phyloP scores from a whole-genome alignment of 306 rosid species.

The Cicer judaicum region DNA sequence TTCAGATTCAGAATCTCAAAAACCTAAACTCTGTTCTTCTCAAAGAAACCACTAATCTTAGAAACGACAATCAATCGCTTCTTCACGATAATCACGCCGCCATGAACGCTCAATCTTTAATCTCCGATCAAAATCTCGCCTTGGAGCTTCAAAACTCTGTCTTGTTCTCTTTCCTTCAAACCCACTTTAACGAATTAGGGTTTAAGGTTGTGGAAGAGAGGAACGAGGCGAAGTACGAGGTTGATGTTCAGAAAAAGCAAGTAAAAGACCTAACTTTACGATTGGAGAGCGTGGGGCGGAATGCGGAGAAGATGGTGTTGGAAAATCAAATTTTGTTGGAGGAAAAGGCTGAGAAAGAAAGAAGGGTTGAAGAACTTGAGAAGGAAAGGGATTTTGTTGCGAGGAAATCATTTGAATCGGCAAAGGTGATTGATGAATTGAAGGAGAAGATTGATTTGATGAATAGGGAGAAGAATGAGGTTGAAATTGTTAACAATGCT shows the following conservation, averaged over 20 bases:
- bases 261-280: constrained; percentile 27
- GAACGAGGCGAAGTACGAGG: constrained; percentile 49
- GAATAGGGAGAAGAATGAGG: constrained; percentile 53
- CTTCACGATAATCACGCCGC: constrained; percentile 41
- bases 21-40: constrained; percentile 67
- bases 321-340: constrained; percentile 39
- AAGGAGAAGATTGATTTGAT: constrained; percentile 46
- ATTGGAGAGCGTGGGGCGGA: constrained; percentile 50
- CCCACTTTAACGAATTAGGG: constrained; percentile 53
- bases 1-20: constrained; percentile 68
- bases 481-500: constrained; percentile 37
- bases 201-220: constrained; percentile 41
- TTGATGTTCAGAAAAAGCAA: constrained; percentile 45
- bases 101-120: constrained; percentile 20
- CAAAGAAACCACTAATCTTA: constrained; percentile 57
- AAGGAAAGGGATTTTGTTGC: constrained; percentile 51
- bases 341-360: constrained; percentile 49
- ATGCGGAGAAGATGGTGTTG: constrained; percentile 38
- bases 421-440: constrained; percentile 44
- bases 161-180: constrained; percentile 42
- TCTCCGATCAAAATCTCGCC: neutral
- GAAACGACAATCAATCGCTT: constrained; percentile 59
- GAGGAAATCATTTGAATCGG: constrained; percentile 45
- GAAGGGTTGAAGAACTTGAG: constrained; percentile 33
- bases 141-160: constrained; percentile 57